Conservation (phyloP, 176 grass and related monocot species). For the Carex myosuroides region DNA sequence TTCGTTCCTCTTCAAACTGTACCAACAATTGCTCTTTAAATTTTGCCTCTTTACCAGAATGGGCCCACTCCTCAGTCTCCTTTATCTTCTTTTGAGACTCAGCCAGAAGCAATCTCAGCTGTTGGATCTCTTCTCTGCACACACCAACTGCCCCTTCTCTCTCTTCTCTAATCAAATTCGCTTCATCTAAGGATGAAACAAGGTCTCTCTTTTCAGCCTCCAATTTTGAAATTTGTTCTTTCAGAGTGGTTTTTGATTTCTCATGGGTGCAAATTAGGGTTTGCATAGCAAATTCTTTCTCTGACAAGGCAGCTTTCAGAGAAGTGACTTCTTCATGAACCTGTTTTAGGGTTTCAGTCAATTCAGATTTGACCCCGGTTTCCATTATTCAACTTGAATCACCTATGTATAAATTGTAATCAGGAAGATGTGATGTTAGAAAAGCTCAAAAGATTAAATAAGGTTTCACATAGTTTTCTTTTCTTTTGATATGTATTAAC, state of each 20-base stretch:
- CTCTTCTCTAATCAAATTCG: slow-evolving; percentile 32
- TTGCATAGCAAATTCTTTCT: slow-evolving; percentile 54
- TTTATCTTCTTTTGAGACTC: slow-evolving; percentile 49
- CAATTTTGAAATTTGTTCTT: slow-evolving; percentile 35
- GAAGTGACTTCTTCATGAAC: not conserved
- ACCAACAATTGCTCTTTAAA: slow-evolving; percentile 50
- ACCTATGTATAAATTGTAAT: not conserved
- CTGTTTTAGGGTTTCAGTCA: not conserved
- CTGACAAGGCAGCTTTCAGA: slow-evolving; percentile 20
- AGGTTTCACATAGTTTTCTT: too few relatives aligned
- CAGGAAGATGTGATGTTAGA: too few relatives aligned
- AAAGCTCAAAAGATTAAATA: too few relatives aligned
- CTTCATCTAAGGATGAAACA: slow-evolving; percentile 48
- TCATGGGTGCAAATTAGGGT: slow-evolving; percentile 48
- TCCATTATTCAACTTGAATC: not conserved
- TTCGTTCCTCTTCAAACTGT: slow-evolving; percentile 68
- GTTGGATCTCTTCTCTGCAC: slow-evolving; percentile 38
- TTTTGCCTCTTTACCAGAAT: slow-evolving; percentile 37
- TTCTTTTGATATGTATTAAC: too few relatives aligned
- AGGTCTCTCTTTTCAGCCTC: slow-evolving; percentile 46
- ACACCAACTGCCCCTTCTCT: slow-evolving; percentile 29
- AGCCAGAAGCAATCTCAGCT: slow-evolving; percentile 34
- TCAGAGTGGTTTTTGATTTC: slow-evolving; percentile 31
- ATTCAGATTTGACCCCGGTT: not conserved
- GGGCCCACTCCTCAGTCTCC: slow-evolving; percentile 43